phyloP scores from a whole-genome alignment of 371 early-diverging fungal species.

The Saksenaea oblongispora region DNA sequence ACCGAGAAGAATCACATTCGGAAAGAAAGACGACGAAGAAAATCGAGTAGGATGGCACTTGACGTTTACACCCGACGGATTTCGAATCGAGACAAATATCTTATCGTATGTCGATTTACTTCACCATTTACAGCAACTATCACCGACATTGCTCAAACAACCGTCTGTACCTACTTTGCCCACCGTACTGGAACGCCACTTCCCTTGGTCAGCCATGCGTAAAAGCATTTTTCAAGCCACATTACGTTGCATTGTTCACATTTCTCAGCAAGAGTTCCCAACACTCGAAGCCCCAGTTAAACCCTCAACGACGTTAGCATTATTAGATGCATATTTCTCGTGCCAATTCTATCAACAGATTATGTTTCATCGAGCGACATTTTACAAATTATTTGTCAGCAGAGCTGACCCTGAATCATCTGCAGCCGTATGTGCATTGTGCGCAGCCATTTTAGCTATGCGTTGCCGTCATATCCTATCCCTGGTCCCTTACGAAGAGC shows the following conservation, averaged over 20 bases:
- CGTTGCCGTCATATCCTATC: slow-evolving; percentile 30
- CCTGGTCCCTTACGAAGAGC: slow-evolving; percentile 30
- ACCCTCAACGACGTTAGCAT: slow-evolving; percentile 11
- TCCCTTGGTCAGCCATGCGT: slow-evolving; percentile 3
- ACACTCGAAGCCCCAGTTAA: neutral
- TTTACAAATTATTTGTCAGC: slow-evolving; percentile 33
- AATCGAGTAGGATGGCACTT: slow-evolving; percentile 10
- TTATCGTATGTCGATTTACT: slow-evolving; percentile 17
- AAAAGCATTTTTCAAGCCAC: slow-evolving; percentile 19
- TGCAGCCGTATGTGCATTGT: slow-evolving; percentile 32
- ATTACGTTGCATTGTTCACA: slow-evolving; percentile 13
- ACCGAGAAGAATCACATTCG: neutral
- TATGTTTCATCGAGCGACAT: slow-evolving; percentile 33
- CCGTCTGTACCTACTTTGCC: neutral
- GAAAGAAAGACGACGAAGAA: neutral
- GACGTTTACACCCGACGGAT: slow-evolving; percentile 12
- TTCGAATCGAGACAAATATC: slow-evolving; percentile 27
- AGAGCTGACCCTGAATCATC: slow-evolving; percentile 27
- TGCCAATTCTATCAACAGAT: slow-evolving; percentile 34
- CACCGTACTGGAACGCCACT: neutral
- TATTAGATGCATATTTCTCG: slow-evolving; percentile 35
- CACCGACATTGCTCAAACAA: slow-evolving; percentile 3
- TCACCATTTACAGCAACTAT: slow-evolving; percentile 9
- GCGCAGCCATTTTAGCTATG: slow-evolving; percentile 34
- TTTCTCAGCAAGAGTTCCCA: neutral